These are phyloP conservation scores for Onygenales sp. DNA, from an alignment of 2,329 filamentous ascomycete genomes.

Conservation along the genomic window DNA sequence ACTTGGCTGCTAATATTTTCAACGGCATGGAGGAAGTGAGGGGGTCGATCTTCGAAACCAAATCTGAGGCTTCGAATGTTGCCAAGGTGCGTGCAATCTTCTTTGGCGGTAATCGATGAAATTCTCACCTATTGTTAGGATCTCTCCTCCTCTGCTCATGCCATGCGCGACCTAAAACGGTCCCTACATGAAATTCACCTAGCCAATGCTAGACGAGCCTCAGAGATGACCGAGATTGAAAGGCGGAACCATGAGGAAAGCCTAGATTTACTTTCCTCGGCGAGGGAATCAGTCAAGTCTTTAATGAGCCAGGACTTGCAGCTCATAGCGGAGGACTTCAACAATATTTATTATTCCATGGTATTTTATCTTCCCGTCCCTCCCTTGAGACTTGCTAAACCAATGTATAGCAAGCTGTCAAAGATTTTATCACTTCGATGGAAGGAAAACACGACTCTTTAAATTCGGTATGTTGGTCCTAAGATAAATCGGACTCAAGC, in stretches of 20 bases:
- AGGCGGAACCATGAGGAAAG: conserved; percentile 18
- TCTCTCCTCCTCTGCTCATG: conserved; percentile 4
- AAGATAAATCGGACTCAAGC: not conserved
- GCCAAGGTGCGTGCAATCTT: conserved; percentile 6
- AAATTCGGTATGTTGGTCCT: conserved; percentile 19
- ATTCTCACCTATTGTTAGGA: conserved; percentile 17
- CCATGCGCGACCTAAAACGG: conserved; percentile 12
- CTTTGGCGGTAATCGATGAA: not conserved
- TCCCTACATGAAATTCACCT: conserved; percentile 6
- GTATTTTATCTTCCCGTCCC: conserved; percentile 13
- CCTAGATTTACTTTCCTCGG: conserved; percentile 19
- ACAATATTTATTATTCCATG: conserved; percentile 24
- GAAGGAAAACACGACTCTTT: conserved; percentile 23
- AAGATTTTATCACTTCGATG: conserved; percentile 11
- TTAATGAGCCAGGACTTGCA: conserved; percentile 22
- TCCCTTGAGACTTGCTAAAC: not conserved
- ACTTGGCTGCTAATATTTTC: conserved; percentile 17
- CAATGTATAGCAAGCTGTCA: conserved; percentile 11
- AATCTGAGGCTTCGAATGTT: conserved; percentile 4
- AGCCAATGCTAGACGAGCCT: conserved; percentile 18
- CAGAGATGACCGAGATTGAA: conserved; percentile 20
- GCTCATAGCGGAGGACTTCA: conserved; percentile 20
- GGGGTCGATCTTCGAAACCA: conserved; percentile 10
- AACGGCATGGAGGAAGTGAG: conserved; percentile 19
- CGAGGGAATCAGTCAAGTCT: conserved; percentile 24